Conservation (phyloP, 2,329 filamentous ascomycete genomes). For the Alternaria tenuissima region DNA sequence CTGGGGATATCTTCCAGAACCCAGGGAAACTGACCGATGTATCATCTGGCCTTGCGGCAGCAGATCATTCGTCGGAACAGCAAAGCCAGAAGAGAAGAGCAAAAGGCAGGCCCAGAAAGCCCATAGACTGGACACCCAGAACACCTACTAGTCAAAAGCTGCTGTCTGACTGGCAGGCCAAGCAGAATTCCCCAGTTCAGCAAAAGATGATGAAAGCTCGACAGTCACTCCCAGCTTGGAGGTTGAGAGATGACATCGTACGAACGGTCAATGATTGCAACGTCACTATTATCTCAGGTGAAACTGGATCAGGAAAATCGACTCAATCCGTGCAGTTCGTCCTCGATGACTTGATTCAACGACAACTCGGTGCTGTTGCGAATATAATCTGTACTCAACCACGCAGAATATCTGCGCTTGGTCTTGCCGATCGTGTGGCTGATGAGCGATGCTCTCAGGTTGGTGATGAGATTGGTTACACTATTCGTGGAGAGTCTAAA, state of each 20-base stretch:
- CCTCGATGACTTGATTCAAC: conserved; percentile 85
- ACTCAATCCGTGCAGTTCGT: conserved; percentile 97
- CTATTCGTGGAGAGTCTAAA: conserved; percentile 89
- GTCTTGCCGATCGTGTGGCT: conserved; percentile 91
- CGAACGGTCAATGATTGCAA: conserved; percentile 77
- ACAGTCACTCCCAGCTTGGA: conserved; percentile 85
- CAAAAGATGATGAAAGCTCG: conserved; percentile 78
- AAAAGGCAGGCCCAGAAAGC: conserved; percentile 51
- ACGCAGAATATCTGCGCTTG: conserved; percentile 90
- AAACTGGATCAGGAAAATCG: conserved; percentile 96
- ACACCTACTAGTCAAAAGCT: conserved; percentile 66
- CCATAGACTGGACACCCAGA: conserved; percentile 71
- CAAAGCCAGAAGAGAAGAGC: conserved; percentile 24
- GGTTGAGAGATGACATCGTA: conserved; percentile 78
- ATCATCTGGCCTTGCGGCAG: conserved; percentile 73
- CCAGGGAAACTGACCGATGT: conserved; percentile 87
- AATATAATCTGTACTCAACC: conserved; percentile 98
- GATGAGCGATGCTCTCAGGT: conserved; percentile 85
- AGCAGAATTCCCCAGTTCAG: conserved; percentile 71
- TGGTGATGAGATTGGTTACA: conserved; percentile 89
- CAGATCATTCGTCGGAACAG: conserved; percentile 43
- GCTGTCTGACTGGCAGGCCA: conserved; percentile 70
- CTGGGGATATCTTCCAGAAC: conserved; percentile 81
- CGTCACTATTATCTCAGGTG: conserved; percentile 95
- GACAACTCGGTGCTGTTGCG: conserved; percentile 75